phyloP scores from a whole-genome alignment of 225 moss, liverwort and hornwort species.

The Lunularia cruciata region DNA sequence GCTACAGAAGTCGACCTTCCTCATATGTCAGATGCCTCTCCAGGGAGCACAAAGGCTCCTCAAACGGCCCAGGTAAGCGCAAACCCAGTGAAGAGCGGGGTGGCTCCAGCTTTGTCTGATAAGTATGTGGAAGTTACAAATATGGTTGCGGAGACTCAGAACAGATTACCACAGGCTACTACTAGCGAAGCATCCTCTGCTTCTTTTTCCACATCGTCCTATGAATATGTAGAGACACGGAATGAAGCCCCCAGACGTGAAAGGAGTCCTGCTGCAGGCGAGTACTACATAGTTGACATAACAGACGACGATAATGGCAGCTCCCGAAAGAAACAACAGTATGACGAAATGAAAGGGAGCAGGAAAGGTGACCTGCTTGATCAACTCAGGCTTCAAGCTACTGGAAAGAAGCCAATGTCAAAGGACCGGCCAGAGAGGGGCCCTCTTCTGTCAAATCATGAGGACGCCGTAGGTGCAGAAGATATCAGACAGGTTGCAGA shows the following conservation, averaged over 20 bases:
- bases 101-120: slow-evolving; percentile 8
- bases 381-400: slow-evolving; percentile 68
- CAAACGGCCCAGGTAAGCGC: background rate
- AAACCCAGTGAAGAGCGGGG: background rate
- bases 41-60: background rate
- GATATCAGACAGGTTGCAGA: background rate
- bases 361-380: slow-evolving; percentile 51
- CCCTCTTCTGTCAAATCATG: background rate
- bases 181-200: background rate
- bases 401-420: slow-evolving; percentile 23
- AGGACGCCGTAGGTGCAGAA: slow-evolving; percentile 5
- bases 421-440: slow-evolving; percentile 13
- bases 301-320: slow-evolving; percentile 29
- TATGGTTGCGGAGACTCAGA: background rate
- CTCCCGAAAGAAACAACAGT: slow-evolving; percentile 6
- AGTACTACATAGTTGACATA: slow-evolving; percentile 36
- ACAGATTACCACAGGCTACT: background rate
- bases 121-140: background rate
- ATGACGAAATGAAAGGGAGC: background rate
- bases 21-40: too few relatives aligned
- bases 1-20: background rate
- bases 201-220: background rate
- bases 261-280: background rate
- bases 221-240: background rate
- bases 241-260: background rate